These are phyloP conservation scores for Neurospora sp. DNA, from an alignment of 495 filamentous ascomycete species.

Conservation along the genomic window DNA sequence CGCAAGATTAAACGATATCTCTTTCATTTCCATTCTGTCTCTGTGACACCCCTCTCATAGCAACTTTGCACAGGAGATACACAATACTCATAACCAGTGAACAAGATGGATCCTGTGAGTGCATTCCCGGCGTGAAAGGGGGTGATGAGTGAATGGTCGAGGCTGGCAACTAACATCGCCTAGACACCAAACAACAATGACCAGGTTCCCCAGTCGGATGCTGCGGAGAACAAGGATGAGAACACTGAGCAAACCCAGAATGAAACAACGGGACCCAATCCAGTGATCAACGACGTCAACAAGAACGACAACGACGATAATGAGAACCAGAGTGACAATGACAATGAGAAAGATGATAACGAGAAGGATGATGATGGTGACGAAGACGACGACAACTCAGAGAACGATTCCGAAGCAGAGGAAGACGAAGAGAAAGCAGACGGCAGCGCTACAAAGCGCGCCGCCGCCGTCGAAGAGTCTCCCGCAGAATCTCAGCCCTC, in stretches of 20 bases:
- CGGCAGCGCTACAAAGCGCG: not conserved
- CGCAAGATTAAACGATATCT: not conserved
- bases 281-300: not conserved
- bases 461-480: not conserved
- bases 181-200: conserved; percentile 9
- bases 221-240: conserved; percentile 9
- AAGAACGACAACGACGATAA: not conserved
- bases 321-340: conserved; percentile 2
- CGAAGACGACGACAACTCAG: conserved; percentile 4
- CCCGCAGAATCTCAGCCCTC: conserved; percentile 18
- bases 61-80: not conserved
- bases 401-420: conserved; percentile 6
- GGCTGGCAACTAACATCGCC: not conserved
- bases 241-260: not conserved
- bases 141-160: too few species aligned
- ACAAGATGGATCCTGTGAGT: conserved; percentile 20
- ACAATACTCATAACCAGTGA: not conserved
- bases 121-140: not conserved
- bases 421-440: conserved; percentile 19
- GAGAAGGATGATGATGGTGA: conserved; percentile 3
- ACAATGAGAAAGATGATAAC: conserved; percentile 6
- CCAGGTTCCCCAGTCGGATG: conserved; percentile 9
- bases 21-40: not conserved
- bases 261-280: conserved; percentile 3
- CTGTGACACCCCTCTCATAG: not conserved